Evolutionary conservation across 1,284 basidiomycete species (phyloP), one percentile per base, ranked within the genome.

Genomic region (Rhizopogon parksii): DNA sequence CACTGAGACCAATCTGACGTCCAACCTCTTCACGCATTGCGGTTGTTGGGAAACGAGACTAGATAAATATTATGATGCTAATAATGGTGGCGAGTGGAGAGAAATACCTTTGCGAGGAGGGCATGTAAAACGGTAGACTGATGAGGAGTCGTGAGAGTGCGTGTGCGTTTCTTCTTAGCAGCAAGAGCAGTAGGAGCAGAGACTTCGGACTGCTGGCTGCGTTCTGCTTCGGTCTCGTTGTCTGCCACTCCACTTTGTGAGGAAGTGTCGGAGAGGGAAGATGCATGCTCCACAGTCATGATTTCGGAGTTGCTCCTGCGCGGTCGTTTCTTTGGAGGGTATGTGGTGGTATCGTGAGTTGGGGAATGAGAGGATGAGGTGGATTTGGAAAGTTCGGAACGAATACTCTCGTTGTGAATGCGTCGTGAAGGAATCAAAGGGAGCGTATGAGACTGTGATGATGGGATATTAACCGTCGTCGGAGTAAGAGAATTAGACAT

Each of bases 1-100:
- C 88, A 64, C 86, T 90, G 59, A 91, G 71, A 24, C 88, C 89
- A 54, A 91, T 91, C 30, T 85, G 77, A 36, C 84, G 79, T 8
- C 88, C 88, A 32, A 91, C 86, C 58, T 91, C 85, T 68, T 91
- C 88, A 47, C 88, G 79, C 77, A 87, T 82, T 15, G 85, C 82
- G 2, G 88, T 91, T 3, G 87, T 87, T 2, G 88, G 88, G 67
- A 91, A 91, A 32, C 87, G 85, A 46, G 88, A 91, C 89, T 91
- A 11, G 42, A 25, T 46, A 36, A 53, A 40, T 47, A 53, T 34
- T 46, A 42, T 52, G 39, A 52, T 34, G 25, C 40, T 50, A 47
- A 38, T 14, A 34, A n/a, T 30, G 17, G 36, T 45, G 35, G 47
- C 53, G 45, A 45, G 27, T 46, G 37, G 32, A 50, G 46, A 50